Base-by-base conservation (phyloP, 1,139 yeast species). In the Scheffersomyces parashehatae region DNA sequence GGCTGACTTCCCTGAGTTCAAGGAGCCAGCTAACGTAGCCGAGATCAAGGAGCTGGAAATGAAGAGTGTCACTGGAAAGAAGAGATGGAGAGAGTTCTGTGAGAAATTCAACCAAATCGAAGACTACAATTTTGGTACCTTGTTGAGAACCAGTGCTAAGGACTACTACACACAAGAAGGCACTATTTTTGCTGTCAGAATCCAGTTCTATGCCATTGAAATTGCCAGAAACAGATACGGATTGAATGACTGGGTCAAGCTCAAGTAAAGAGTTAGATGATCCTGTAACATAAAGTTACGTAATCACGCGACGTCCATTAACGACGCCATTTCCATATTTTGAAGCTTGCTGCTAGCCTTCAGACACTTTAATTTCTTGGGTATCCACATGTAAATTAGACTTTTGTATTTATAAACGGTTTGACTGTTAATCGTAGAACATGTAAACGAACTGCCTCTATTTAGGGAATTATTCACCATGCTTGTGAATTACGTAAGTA, bases 81-180 rank as follows among this genome's bases (percentile, higher is more conserved):
- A 80, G 52, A 83, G 81, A 68, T 95, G 99, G 99, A 87, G 98
- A 77, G 71, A 68, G 28, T 95, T 85, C 65, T 83, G 95, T 72
- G 88, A 85, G 62, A 75, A 80, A 51, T 95, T 89, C 70, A 95
- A 90, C 59, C 81, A 84, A 48, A 67, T 86, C 49, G 95, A 88
- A 51, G 99, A 95, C 67, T 95, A 80, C 72, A 95, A 95, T 71
- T 93, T 95, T 62, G 99, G 99, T 49, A 90, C 99, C 24, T 75
- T 95, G 56, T 73, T 95, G 60, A 85, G 99, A 74, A 69, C 79
- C 35, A 83, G 81, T 53, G 67, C 86, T 34, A 64, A 70, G 39
- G 84, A 76, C 31, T 97, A 89, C 65, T 95, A 95, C 67, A 79
- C 82, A 39, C 90, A 93, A 68, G 81, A 83, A 41, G 83, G 87